These are phyloP conservation scores for Saturnispora ahearnii DNA, from an alignment of 805 yeast species.

Conservation along the genomic window DNA sequence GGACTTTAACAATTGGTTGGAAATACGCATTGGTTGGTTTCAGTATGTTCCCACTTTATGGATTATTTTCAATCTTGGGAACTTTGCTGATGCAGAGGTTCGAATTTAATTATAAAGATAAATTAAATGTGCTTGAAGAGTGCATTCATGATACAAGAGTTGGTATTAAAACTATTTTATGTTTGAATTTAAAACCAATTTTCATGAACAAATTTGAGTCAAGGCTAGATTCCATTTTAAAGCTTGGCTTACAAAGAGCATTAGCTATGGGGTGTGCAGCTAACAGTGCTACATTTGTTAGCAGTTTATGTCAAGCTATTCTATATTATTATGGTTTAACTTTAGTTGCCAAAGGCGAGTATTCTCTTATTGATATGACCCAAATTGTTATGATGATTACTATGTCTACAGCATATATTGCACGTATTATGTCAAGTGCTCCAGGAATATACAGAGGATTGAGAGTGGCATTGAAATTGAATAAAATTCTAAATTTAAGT, in stretches of 20 bases:
- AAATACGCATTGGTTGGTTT: slow-evolving; percentile 75
- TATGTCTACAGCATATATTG: slow-evolving; percentile 62
- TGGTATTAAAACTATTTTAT: slow-evolving; percentile 56
- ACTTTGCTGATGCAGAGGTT: slow-evolving; percentile 28
- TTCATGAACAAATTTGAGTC: slow-evolving; percentile 35
- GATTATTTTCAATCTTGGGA: slow-evolving; percentile 30
- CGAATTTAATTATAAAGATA: slow-evolving; percentile 53
- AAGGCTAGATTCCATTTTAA: slow-evolving; percentile 26
- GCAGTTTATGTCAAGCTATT: slow-evolving; percentile 57
- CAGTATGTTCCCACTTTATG: slow-evolving; percentile 62
- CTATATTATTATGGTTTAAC: slow-evolving; percentile 73
- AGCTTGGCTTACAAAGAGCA: slow-evolving; percentile 43
- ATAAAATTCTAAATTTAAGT: slow-evolving; percentile 26
- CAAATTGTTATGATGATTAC: slow-evolving; percentile 63
- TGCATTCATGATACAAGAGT: slow-evolving; percentile 42
- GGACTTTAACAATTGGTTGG: slow-evolving; percentile 84
- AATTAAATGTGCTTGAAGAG: slow-evolving; percentile 47
- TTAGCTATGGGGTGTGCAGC: slow-evolving; percentile 58
- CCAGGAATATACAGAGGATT: slow-evolving; percentile 79
- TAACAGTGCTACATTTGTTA: slow-evolving; percentile 45
- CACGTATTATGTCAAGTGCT: slow-evolving; percentile 49
- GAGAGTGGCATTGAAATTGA: slow-evolving; percentile 52
- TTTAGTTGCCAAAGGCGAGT: slow-evolving; percentile 52
- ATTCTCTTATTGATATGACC: slow-evolving; percentile 49
- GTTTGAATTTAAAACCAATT: slow-evolving; percentile 41